Evolutionary conservation across 2,329 filamentous ascomycete genomes (phyloP).

Genomic region (Tolypocladium ophioglossoides): DNA sequence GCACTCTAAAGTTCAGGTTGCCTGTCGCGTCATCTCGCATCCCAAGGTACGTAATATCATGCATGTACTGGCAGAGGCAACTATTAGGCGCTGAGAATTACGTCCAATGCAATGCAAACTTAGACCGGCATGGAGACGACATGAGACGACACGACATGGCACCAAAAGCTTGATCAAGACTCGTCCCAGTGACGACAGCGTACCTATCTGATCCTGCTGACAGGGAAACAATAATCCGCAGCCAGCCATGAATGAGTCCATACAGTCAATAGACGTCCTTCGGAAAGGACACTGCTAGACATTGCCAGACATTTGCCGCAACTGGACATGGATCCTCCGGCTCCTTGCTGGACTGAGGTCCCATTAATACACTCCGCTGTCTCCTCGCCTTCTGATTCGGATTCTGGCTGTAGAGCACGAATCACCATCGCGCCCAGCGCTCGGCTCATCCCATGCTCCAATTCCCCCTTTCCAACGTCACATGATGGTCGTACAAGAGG

Average conservation of each 20-base stretch:
- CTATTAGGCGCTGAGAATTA: not conserved
- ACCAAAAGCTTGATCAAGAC: not conserved
- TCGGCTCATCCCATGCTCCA: not conserved
- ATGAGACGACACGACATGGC: not conserved
- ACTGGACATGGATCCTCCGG: not conserved
- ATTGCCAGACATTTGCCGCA: not conserved
- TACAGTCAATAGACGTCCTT: not conserved
- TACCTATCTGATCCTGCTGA: not conserved
- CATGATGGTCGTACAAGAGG: not conserved
- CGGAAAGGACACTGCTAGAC: not conserved
- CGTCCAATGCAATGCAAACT: not conserved
- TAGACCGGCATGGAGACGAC: not conserved
- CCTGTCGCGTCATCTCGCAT: not conserved
- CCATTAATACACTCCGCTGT: not conserved
- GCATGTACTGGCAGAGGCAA: not conserved
- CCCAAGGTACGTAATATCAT: not conserved
- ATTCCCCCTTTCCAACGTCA: not conserved
- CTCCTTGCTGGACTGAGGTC: not conserved
- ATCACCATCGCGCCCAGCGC: not conserved
- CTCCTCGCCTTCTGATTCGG: not conserved
- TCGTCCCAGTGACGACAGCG: not conserved
- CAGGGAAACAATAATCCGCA: not conserved
- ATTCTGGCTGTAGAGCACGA: not conserved
- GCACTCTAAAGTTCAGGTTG: not conserved
- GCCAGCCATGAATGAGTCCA: not conserved